A percentile compares a stretch with the other conserved stretches of the same genome.
Evolutionary conservation across 1,284 basidiomycete genomes (phyloP).

Genomic region (Mycena sp.): DNA sequence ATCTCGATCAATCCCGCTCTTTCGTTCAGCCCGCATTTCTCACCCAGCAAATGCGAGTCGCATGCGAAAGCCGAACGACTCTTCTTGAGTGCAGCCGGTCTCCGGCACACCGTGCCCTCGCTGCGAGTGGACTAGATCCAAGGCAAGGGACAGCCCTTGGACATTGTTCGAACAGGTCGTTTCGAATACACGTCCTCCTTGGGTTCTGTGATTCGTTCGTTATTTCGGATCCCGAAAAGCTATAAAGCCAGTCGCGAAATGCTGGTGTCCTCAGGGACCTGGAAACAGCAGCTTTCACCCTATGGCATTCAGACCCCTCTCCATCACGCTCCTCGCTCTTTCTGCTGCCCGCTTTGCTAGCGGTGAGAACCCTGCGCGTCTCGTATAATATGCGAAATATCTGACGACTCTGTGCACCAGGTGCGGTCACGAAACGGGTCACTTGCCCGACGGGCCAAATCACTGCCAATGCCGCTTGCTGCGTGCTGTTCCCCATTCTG

Average conservation of each 20-base stretch:
- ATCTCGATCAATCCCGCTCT: too few relatives aligned
- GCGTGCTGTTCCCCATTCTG: constrained; percentile 46
- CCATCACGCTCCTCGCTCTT: constrained; percentile 5
- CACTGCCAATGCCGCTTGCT: constrained; percentile 50
- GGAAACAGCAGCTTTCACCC: not conserved
- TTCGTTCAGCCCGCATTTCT: too few relatives aligned
- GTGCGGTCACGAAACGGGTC: constrained; percentile 36
- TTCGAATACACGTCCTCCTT: too few relatives aligned
- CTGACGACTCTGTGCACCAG: constrained; percentile 2
- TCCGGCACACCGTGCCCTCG: too few relatives aligned
- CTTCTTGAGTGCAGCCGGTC: too few relatives aligned
- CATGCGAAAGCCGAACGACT: too few relatives aligned
- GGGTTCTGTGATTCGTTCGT: too few relatives aligned
- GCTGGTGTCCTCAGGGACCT: not conserved
- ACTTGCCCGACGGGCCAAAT: constrained; percentile 39
- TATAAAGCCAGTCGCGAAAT: not conserved
- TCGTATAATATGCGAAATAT: too few relatives aligned
- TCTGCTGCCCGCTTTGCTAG: constrained; percentile 1
- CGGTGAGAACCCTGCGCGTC: not conserved
- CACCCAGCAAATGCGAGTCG: too few relatives aligned
- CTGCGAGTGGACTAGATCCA: too few relatives aligned
- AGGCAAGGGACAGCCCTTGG: too few relatives aligned
- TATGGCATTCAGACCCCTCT: not conserved
- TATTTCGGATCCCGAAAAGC: not conserved
- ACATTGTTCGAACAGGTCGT: too few relatives aligned